Conservation (phyloP, 768 basidiomycete genomes). For the Termitomyces sp. region DNA sequence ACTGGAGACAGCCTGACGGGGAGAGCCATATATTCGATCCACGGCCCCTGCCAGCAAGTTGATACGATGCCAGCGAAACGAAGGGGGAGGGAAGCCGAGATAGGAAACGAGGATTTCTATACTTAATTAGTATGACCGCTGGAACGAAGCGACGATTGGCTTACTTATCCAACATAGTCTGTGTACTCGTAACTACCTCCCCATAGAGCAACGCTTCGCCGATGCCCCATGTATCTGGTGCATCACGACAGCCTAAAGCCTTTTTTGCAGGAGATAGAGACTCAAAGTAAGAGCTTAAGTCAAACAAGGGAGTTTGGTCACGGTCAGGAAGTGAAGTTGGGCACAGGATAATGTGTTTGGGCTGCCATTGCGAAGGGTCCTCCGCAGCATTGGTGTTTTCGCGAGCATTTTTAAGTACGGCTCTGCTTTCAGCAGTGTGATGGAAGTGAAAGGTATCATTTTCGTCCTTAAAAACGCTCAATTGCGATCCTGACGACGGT, state of each 20-base stretch:
- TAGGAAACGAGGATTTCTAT: constrained; percentile 76
- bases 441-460: constrained; percentile 74
- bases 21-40: constrained; percentile 92
- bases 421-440: constrained; percentile 27
- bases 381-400: constrained; percentile 16
- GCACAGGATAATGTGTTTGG: constrained; percentile 55
- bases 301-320: constrained; percentile 71
- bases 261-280: constrained; percentile 38
- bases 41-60: constrained; percentile 85
- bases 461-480: constrained; percentile 51
- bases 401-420: constrained; percentile 28
- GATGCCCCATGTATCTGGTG: constrained; percentile 43
- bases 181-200: constrained; percentile 90
- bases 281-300: constrained; percentile 57
- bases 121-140: constrained; percentile 1
- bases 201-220: constrained; percentile 85
- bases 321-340: constrained; percentile 45
- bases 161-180: constrained; percentile 91
- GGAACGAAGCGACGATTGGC: constrained; percentile 19
- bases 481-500: constrained; percentile 26
- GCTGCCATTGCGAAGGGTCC: constrained; percentile 37
- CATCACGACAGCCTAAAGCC: constrained; percentile 21
- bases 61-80: constrained; percentile 82
- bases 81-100: constrained; percentile 68
- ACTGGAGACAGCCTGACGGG: constrained; percentile 82